Conservation (phyloP, 2,329 filamentous ascomycete species). For the Fusarium secorum region DNA sequence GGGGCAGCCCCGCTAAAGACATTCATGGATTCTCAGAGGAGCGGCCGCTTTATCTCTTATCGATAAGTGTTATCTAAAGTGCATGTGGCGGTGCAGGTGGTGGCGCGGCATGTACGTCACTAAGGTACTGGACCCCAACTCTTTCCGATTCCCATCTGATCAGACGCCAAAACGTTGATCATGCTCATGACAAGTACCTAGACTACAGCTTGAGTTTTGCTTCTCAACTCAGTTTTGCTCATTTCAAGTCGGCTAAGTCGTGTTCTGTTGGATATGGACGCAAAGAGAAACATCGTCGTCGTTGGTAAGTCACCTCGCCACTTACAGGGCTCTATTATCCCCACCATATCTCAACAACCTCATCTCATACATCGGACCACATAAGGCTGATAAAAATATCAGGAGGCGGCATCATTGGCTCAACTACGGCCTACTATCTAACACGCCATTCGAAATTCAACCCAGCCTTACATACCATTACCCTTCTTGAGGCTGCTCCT, state of each 20-base stretch:
- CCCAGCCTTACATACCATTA: slow-evolving; percentile 77
- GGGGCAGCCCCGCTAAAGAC: slow-evolving; percentile 11
- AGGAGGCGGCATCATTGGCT: slow-evolving; percentile 94
- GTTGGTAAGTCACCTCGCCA: slow-evolving; percentile 50
- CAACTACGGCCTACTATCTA: slow-evolving; percentile 89
- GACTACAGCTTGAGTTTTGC: background rate
- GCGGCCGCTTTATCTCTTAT: slow-evolving; percentile 8
- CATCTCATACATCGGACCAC: background rate
- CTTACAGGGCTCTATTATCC: background rate
- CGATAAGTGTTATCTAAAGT: background rate
- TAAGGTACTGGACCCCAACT: background rate
- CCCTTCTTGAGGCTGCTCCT: slow-evolving; percentile 83
- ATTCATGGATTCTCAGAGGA: background rate
- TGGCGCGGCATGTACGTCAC: slow-evolving; percentile 21
- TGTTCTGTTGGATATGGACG: slow-evolving; percentile 43
- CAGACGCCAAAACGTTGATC: background rate
- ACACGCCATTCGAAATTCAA: slow-evolving; percentile 86
- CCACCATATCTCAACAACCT: slow-evolving; percentile 5
- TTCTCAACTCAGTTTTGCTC: background rate
- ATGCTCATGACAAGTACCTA: slow-evolving; percentile 10
- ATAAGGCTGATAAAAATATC: slow-evolving; percentile 16
- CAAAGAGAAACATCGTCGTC: slow-evolving; percentile 58
- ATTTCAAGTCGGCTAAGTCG: background rate
- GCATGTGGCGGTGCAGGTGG: background rate
- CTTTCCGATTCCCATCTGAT: background rate